phyloP scores from a whole-genome alignment of 306 rosid genomes.

The Cicer yamashitae region DNA sequence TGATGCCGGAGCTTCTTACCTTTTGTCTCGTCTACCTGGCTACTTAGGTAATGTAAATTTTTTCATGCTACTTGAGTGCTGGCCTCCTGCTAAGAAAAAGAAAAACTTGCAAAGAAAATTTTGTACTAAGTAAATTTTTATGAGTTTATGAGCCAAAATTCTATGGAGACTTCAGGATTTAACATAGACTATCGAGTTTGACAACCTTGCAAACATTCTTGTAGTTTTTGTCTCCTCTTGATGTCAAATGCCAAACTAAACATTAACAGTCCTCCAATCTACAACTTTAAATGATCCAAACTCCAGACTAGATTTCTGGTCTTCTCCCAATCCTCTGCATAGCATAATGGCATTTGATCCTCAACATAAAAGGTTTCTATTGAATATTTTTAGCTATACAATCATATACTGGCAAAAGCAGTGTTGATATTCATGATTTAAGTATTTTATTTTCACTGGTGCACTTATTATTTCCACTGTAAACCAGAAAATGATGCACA shows the following conservation, averaged over 20 bases:
- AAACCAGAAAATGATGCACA: constrained; percentile 31
- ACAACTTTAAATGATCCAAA: not conserved
- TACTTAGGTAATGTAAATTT: constrained; percentile 67
- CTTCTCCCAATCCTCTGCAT: constrained; percentile 22
- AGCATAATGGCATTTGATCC: constrained; percentile 2
- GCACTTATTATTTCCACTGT: not conserved
- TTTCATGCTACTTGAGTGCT: constrained; percentile 29
- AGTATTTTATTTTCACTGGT: constrained; percentile 1
- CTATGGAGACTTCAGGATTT: not conserved
- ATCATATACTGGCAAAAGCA: constrained; percentile 20
- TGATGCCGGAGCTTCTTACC: constrained; percentile 95
- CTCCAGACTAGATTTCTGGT: constrained; percentile 5
- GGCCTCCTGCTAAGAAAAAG: not conserved
- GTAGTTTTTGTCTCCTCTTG: not conserved
- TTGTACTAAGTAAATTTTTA: no score
- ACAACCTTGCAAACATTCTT: constrained; percentile 14
- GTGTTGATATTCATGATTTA: constrained; percentile 21
- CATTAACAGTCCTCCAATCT: not conserved
- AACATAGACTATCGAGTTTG: not conserved
- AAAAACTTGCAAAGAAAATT: no score
- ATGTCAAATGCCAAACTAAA: constrained; percentile 23
- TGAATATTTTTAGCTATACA: constrained; percentile 13
- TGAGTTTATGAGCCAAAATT: no score
- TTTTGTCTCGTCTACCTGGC: constrained; percentile 94
- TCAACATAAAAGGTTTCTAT: not conserved